Evolutionary conservation across 2,329 filamentous ascomycete genomes (phyloP), one percentile per base, ranked within the genome.

Genomic region (Stagonosporopsis vannaccii): DNA sequence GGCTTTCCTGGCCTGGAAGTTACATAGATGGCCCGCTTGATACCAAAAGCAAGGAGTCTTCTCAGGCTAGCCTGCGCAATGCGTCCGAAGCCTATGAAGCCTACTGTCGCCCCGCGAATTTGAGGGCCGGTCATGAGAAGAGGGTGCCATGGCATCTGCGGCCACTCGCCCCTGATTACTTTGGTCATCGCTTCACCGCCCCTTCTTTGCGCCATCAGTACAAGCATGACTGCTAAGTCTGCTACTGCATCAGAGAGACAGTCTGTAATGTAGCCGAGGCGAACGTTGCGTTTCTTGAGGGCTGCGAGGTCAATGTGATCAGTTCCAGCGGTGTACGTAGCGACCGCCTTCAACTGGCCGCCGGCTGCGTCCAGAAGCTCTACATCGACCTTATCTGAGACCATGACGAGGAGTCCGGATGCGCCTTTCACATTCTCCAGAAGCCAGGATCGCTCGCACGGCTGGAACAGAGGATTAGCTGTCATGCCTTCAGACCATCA

Each of bases 281-380:
- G 64, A 26, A 73, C 67, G 35, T 59, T 59, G 39, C 67, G 65
- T 23, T 61, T 58, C 51, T 69, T 72, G 2, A 72, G 60, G 1
- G 64, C 62, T 7, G 53, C 50, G 3, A 60, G 60, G 45, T 72
- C 65, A 6, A 73, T 61, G 44, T 72, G 69, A 49, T 72, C 69
- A 12, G 67, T 72, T 1, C 70, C 71, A n/a, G 72, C 67, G 8
- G 68, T 71, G 54, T 71, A 72, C 0, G 70, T 72, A 2, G 70
- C 67, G 23, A 73, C 63, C 3, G 58, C 63, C 55, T 69, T 71
- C 4, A 73, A 53, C 15, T 60, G 49, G 8, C 51, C 26, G 12
- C 69, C 69, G 2, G 68, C 63, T 22, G 64, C 55, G 11, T 63
- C 22, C 6, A 73, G 32, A 4, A 73, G 61, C 26, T 71, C 68